Percentiles rank a stretch among this genome's conserved stretches.
phyloP scores from a whole-genome alignment of 129 eudicot species.

The sunflower (Helianthus annuus) region HanXRQr2.0-SUNRISE NC_035445.2:2569257-2569756 shows the following conservation, averaged over 20 bases:
- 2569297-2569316: slow-evolving; percentile 39
- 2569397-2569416: slow-evolving; percentile 33
- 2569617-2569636: slow-evolving; percentile 85
- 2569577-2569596: slow-evolving; percentile 90
- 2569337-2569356: slow-evolving; percentile 37
- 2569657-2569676: slow-evolving; percentile 85
- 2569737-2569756: slow-evolving; percentile 80
- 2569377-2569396: slow-evolving; percentile 27
- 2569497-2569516: slow-evolving; percentile 94
- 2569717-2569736: slow-evolving; percentile 81
- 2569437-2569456: slow-evolving; percentile 55
- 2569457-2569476: slow-evolving; percentile 70
- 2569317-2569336: slow-evolving; percentile 43
- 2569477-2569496: slow-evolving; percentile 74
- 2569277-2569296: slow-evolving; percentile 32
- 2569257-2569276: slow-evolving; percentile 14
- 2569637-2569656: slow-evolving; percentile 95
- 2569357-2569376: slow-evolving; percentile 33
- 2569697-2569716: slow-evolving; percentile 78
- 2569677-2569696: slow-evolving; percentile 89
- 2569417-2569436: slow-evolving; percentile 22
- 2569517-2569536: slow-evolving; percentile 85
- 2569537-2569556: slow-evolving; percentile 86
- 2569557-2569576: slow-evolving; percentile 92
- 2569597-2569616: slow-evolving; percentile 69